Evolutionary conservation across 1,284 basidiomycete genomes (phyloP), one percentile per base, ranked within the genome.

Genomic region (Neolentinus lepideus): DNA sequence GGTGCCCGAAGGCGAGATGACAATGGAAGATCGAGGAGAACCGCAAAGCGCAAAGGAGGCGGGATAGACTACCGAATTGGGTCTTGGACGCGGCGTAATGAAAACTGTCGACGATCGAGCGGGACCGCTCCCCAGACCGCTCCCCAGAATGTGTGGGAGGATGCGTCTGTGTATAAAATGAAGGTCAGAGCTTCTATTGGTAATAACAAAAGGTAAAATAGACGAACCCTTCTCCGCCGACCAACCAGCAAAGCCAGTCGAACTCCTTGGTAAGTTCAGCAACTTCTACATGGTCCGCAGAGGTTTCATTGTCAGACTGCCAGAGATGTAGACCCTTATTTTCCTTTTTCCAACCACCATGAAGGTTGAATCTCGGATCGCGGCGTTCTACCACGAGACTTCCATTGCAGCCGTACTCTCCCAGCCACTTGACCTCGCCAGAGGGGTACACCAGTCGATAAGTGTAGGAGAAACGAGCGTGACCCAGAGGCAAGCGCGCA

Each of bases 391-490:
- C 54, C 26, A 69, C 57, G 14, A 76, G 56, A 10, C 58, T 60
- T 9, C 78, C 77, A 59, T 80, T 73, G 25, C 68, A 65, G 11
- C 71, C 70, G 56, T 67, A 74, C 12, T 65, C 57, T 3, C 77
- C 77, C 24, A 79, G 67, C 77, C 78, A 79, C 53, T 63, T 64
- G 35, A 72, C 65, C 50, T 70, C 62, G 22, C 77, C 76, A 21
- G 65, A 65, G 25, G 74, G 63, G 63, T 77, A 72, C 2, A 71
- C 54, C 25, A 80, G 56, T 25, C 78, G 69, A 62, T 78, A 79
- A 0, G 78, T 79, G 65, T 75, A 76, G 6, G 67, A 67, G 55
- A 57, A 64, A 55, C 35, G 56, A 55, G 26, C 56, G 53, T 54
- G 57, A 19, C 6, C 31, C 55, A 50, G 62, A 38, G 53, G 61